Conservation (phyloP, 768 basidiomycete genomes). For the Hygrophoropsis aurantiaca region DNA sequence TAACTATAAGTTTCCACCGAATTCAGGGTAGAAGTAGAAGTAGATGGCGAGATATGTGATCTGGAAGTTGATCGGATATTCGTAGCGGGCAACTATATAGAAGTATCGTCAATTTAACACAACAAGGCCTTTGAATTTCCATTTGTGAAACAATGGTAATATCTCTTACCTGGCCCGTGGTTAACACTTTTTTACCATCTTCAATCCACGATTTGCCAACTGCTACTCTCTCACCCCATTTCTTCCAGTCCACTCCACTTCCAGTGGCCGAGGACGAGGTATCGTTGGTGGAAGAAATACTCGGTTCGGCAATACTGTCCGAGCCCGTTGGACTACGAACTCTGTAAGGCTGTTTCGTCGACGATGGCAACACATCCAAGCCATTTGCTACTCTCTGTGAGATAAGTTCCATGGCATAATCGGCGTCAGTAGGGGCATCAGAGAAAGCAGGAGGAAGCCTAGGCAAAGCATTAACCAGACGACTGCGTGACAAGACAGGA, state of each 20-base stretch:
- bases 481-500: background rate
- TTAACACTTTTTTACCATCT: conserved; percentile 41
- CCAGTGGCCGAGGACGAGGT: background rate
- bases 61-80: background rate
- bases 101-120: background rate
- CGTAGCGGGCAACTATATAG: conserved; percentile 5
- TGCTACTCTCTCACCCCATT: conserved; percentile 50
- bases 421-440: conserved; percentile 64
- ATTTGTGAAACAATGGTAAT: background rate
- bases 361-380: conserved; percentile 42
- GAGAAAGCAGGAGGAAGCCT: conserved; percentile 49
- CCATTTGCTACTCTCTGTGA: conserved; percentile 58
- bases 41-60: conserved; percentile 5
- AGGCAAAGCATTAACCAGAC: conserved; percentile 3
- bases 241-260: conserved; percentile 50
- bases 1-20: conserved; percentile 34
- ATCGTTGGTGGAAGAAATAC: background rate
- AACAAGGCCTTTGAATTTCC: background rate
- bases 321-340: conserved; percentile 13
- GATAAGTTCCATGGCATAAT: conserved; percentile 71
- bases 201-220: conserved; percentile 44
- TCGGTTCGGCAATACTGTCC: conserved; percentile 7
- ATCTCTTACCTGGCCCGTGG: conserved; percentile 35
- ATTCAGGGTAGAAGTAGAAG: conserved; percentile 9
- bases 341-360: conserved; percentile 18